These are phyloP conservation scores for Saposhnikovia divaricata DNA, from an alignment of 129 eudicot genomes.

Conservation along the genomic window DNA sequence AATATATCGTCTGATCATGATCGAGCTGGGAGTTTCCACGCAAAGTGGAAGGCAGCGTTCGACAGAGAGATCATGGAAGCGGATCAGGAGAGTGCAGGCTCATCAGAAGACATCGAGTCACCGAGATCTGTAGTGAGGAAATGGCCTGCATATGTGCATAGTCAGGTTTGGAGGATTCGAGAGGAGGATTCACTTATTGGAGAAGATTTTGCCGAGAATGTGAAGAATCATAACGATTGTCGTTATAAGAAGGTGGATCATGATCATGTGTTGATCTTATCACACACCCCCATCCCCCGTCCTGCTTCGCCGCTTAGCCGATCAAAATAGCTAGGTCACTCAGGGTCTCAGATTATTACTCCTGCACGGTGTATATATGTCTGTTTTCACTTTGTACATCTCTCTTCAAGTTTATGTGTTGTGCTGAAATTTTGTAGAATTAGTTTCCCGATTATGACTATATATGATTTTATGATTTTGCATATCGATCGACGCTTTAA, in stretches of 20 bases:
- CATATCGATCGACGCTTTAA: too few relatives aligned
- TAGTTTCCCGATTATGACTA: neutral
- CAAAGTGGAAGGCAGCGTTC: constrained; percentile 13
- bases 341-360: neutral
- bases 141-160: constrained; percentile 1
- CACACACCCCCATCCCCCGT: neutral
- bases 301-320: constrained; percentile 12
- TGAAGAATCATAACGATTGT: neutral
- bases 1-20: neutral
- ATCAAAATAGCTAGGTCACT: neutral
- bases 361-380: neutral
- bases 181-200: constrained; percentile 21
- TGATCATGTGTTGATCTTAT: neutral
- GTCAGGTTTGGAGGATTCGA: constrained; percentile 55
- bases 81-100: constrained; percentile 42
- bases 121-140: constrained; percentile 39
- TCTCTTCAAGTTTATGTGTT: neutral
- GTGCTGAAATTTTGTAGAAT: neutral
- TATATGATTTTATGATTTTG: too few relatives aligned
- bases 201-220: neutral
- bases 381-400: neutral
- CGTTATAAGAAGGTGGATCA: neutral
- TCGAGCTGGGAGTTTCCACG: neutral
- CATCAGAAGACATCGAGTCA: constrained; percentile 47
- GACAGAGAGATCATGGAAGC: constrained; percentile 18